Evolutionary conservation across 192 early-diverging fungal species (phyloP).

Genomic region (Backusella liffmaniae): DNA sequence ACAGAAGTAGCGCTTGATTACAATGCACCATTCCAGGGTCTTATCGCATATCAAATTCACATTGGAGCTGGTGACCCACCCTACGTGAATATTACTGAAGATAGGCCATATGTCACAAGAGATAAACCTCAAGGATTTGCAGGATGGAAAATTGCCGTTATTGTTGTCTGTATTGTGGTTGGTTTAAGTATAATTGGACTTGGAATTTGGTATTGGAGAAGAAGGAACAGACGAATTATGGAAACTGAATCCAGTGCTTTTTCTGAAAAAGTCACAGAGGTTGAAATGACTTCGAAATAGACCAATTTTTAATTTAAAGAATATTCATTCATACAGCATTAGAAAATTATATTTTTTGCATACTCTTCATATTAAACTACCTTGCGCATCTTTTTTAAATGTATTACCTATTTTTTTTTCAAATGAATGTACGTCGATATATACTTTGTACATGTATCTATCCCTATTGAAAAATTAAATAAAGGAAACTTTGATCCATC

Average conservation of each 20-base stretch:
- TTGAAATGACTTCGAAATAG: not conserved
- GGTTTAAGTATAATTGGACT: conserved; percentile 11
- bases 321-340: not conserved
- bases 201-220: conserved; percentile 7
- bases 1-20: conserved; percentile 58
- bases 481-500: no score
- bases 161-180: conserved; percentile 44
- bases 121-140: conserved; percentile 19
- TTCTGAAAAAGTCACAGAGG: not conserved
- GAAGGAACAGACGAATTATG: not conserved
- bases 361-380: not conserved
- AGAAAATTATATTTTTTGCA: not conserved
- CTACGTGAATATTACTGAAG: conserved; percentile 46
- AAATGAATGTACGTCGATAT: no score
- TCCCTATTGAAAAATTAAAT: no score
- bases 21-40: conserved; percentile 52
- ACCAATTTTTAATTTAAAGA: not conserved
- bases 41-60: conserved; percentile 53
- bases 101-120: conserved; percentile 40
- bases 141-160: conserved; percentile 49
- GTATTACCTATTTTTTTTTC: no score
- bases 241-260: not conserved
- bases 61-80: conserved; percentile 41
- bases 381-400: no score
- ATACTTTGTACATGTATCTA: no score